Evolutionary conservation across 2,329 filamentous ascomycete species (phyloP).

Genomic region (Trichoderma polysporum): DNA sequence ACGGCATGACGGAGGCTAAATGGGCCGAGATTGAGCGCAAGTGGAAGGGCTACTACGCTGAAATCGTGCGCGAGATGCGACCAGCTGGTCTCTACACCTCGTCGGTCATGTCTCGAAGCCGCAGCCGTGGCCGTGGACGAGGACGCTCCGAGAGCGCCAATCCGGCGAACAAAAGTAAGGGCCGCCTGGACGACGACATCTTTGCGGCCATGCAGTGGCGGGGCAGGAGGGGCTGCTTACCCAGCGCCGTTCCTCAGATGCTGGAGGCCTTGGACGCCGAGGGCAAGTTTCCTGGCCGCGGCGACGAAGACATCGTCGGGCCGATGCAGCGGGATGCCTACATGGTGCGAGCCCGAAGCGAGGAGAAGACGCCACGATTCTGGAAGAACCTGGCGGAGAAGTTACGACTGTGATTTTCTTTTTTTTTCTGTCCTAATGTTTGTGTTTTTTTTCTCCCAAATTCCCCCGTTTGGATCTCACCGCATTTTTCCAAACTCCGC

Average conservation of each 20-base stretch:
- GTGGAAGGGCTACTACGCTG: constrained; percentile 71
- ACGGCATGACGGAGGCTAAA: constrained; percentile 80
- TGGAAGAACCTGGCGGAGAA: constrained; percentile 51
- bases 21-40: constrained; percentile 76
- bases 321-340: constrained; percentile 71
- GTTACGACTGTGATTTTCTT: constrained; percentile 34
- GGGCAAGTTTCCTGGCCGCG: constrained; percentile 84
- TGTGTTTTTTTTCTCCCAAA: neutral
- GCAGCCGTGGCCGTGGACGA: constrained; percentile 39
- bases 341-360: constrained; percentile 48
- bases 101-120: constrained; percentile 36
- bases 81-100: constrained; percentile 28
- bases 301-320: constrained; percentile 89
- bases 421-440: neutral
- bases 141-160: constrained; percentile 43
- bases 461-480: constrained; percentile 11
- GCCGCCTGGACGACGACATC: constrained; percentile 40
- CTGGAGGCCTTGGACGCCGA: constrained; percentile 66
- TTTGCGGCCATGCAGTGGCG: constrained; percentile 46
- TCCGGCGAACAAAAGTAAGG: constrained; percentile 37
- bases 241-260: constrained; percentile 67
- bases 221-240: constrained; percentile 54
- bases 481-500: constrained; percentile 10
- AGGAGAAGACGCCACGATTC: constrained; percentile 48
- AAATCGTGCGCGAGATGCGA: constrained; percentile 55